Evolutionary conservation across 192 early-diverging fungal genomes (phyloP).

Genomic region (Gaertneriomyces sp.): DNA sequence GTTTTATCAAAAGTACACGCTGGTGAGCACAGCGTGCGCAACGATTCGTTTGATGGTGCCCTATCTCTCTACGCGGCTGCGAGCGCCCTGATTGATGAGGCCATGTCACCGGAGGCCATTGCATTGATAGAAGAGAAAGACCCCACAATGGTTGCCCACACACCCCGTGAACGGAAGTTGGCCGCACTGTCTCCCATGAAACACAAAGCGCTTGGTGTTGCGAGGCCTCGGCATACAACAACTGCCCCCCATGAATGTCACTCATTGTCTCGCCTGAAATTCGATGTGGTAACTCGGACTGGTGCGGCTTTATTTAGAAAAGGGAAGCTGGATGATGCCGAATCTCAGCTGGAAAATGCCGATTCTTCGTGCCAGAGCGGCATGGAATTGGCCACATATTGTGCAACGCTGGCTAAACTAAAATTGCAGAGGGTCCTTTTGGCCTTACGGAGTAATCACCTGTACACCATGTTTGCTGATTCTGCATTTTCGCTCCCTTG

Average conservation of each 20-base stretch:
- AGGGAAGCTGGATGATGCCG: conserved; percentile 37
- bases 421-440: conserved; percentile 27
- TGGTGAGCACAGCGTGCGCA: conserved; percentile 51
- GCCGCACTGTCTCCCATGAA: conserved; percentile 35
- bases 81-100: conserved; percentile 43
- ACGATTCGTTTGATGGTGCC: conserved; percentile 41
- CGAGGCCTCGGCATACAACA: conserved; percentile 13
- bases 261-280: conserved; percentile 4
- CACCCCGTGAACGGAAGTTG: conserved; percentile 46
- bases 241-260: conserved; percentile 28
- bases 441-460: conserved; percentile 25
- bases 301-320: conserved; percentile 31
- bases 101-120: conserved; percentile 56
- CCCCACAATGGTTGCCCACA: conserved; percentile 38
- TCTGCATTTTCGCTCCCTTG: conserved; percentile 46
- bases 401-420: conserved; percentile 20
- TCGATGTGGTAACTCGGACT: neutral
- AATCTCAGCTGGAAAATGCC: conserved; percentile 24
- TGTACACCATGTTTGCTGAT: conserved; percentile 46
- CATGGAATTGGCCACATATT: conserved; percentile 31
- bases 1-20: conserved; percentile 32
- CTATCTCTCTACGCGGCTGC: conserved; percentile 46
- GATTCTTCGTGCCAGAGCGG: conserved; percentile 28
- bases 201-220: too few species aligned
- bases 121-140: conserved; percentile 44